Percentiles rank a stretch among this genome's conserved stretches.
Evolutionary conservation across 208 protist species (phyloP).

Genomic region (Tritrichomonas musculus): DNA sequence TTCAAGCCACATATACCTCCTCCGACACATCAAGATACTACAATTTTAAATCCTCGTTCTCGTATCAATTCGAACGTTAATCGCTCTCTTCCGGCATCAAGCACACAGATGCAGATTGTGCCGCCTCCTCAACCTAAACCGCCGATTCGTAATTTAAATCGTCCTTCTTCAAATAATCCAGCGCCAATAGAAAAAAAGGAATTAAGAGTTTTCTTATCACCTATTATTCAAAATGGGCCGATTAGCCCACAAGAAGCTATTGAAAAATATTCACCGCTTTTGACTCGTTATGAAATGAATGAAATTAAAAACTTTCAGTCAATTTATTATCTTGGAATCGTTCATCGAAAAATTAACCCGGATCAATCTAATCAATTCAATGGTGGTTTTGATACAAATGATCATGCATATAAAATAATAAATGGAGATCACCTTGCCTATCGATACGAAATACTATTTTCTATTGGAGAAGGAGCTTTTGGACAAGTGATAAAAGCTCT

Average conservation of each 20-base stretch:
- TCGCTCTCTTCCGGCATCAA: no score
- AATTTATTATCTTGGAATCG: not conserved
- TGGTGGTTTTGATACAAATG: not conserved
- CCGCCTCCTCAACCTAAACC: no score
- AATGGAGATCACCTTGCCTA: slow-evolving; percentile 51
- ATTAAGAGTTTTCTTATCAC: no score
- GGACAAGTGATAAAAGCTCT: slow-evolving; percentile 70
- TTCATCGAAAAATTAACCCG: not conserved
- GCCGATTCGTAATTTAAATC: no score
- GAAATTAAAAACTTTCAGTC: not conserved
- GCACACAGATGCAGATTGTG: no score
- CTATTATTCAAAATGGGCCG: not conserved
- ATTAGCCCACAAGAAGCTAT: not conserved
- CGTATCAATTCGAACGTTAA: no score
- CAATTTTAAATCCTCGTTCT: no score
- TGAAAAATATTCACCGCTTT: not conserved
- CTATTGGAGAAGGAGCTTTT: slow-evolving; percentile 73
- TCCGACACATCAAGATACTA: no score
- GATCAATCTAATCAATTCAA: not conserved
- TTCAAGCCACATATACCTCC: no score
- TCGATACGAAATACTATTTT: slow-evolving; percentile 68
- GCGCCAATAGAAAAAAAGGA: no score
- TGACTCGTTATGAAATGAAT: not conserved
- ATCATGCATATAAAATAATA: not conserved
- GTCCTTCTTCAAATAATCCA: no score